Evolutionary conservation across 371 early-diverging fungal genomes (phyloP), one percentile per base, ranked within the genome.

Genomic region (Rhizopus microsporus): DNA sequence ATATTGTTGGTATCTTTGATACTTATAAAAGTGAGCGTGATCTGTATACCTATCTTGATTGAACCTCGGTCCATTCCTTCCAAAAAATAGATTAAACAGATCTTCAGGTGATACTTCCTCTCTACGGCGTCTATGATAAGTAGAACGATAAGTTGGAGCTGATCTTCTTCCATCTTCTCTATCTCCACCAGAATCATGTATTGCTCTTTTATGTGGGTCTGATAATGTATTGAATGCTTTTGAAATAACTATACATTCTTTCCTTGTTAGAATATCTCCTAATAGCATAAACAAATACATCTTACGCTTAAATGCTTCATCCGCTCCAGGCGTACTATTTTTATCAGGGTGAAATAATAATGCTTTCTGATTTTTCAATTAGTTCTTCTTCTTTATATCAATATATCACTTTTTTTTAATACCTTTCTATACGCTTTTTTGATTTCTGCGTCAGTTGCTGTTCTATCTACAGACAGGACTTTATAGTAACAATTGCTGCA

Each of bases 301-400:
- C 51, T 50, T 51, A 91, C 88, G 75, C 74, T 97, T 96, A 74
- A 98, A 97, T 9, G 97, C 99, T 68, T 96, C 97, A 56, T 95
- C 96, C 3, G 98, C 95, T 17, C 97, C 97, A 7, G 97, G 94
- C 4, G 98, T 95, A 12, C 80, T 85, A 66, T 98, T 97, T 72
- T 96, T 99, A 71, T 98, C 99, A 0, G 99, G 99, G 72, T 99
- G 99, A 71, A 93, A 98, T 70, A 89, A 90, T 53, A 95, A 78
- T n/a, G 98, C 98, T 48, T 96, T 74, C 91, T 92, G 76, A n/a
- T 16, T 37, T 32, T 35, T 35, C 38, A 45, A 54, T 45, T 42
- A 42, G 15, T n/a, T 42, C 2, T 42, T 42, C 12, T 31, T 48
- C n/a, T 7, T 8, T 29, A 6, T 16, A 47, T 49, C 3, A 38